A percentile compares a stretch with the other conserved stretches of the same genome.
These are phyloP conservation scores for Amaranthus palmeri DNA, from an alignment of 148 eudicot species.

Conservation along the genomic window DNA sequence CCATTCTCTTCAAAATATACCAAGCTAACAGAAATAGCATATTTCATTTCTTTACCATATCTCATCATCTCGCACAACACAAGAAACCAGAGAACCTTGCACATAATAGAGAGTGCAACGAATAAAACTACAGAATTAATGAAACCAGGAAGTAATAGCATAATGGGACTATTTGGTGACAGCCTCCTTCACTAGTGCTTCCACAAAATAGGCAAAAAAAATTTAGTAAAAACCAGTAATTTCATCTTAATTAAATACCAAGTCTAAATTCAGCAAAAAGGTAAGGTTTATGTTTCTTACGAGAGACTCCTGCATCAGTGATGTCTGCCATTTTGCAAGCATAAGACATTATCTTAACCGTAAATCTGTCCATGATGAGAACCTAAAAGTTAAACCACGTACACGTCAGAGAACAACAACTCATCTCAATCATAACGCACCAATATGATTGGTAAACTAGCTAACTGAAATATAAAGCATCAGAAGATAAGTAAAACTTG, in stretches of 20 bases:
- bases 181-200: neutral
- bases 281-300: constrained; percentile 52
- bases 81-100: too few relatives aligned
- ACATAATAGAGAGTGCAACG: too few relatives aligned
- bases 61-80: too few relatives aligned
- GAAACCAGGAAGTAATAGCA: neutral
- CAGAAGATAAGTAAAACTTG: neutral
- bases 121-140: neutral
- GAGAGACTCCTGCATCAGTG: constrained; percentile 91
- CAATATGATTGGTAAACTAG: constrained; percentile 2
- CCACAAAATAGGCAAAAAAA: neutral
- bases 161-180: neutral
- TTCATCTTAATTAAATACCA: neutral
- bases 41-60: too few relatives aligned
- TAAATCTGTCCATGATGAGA: constrained; percentile 92
- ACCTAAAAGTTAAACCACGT: constrained; percentile 49
- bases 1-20: too few relatives aligned
- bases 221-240: neutral
- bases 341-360: constrained; percentile 78
- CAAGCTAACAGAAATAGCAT: too few relatives aligned
- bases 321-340: constrained; percentile 99
- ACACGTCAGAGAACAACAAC: constrained; percentile 17
- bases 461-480: neutral
- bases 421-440: neutral
- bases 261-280: neutral